phyloP scores from a whole-genome alignment of 2,329 filamentous ascomycete genomes.

The Xylaria hypoxylon region DNA sequence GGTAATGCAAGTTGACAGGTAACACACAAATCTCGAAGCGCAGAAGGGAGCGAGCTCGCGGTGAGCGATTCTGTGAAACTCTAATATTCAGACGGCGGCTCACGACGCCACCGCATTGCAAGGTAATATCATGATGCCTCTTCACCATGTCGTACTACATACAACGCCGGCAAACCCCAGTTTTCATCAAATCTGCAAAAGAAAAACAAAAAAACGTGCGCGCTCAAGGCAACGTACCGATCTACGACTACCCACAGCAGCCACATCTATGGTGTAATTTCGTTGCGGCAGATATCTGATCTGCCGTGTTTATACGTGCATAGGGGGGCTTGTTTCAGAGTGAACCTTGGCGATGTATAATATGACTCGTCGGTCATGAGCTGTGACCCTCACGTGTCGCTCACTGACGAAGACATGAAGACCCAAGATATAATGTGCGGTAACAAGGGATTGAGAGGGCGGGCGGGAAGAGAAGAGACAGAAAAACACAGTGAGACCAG shows the following conservation, averaged over 20 bases:
- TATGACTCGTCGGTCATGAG: slow-evolving; percentile 20
- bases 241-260: not conserved
- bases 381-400: not conserved
- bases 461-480: not conserved
- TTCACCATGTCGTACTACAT: slow-evolving; percentile 7
- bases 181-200: slow-evolving; percentile 5
- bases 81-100: not conserved
- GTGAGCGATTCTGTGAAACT: slow-evolving; percentile 3
- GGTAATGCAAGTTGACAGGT: slow-evolving; percentile 10
- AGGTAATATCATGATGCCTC: not conserved
- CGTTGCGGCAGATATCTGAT: not conserved
- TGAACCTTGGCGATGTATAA: slow-evolving; percentile 12
- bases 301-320: slow-evolving; percentile 5
- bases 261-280: not conserved
- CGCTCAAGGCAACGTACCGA: slow-evolving; percentile 1
- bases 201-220: not conserved
- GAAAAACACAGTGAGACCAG: slow-evolving; percentile 6
- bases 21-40: slow-evolving; percentile 1
- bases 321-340: slow-evolving; percentile 18
- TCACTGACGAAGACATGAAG: too few relatives aligned
- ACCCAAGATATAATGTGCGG: not conserved
- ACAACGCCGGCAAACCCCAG: not conserved
- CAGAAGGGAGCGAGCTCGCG: not conserved
- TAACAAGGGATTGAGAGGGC: not conserved
- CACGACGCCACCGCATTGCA: not conserved